Evolutionary conservation across 208 protist genomes (phyloP).

Genomic region (Wallacemonas rigidus): DNA sequence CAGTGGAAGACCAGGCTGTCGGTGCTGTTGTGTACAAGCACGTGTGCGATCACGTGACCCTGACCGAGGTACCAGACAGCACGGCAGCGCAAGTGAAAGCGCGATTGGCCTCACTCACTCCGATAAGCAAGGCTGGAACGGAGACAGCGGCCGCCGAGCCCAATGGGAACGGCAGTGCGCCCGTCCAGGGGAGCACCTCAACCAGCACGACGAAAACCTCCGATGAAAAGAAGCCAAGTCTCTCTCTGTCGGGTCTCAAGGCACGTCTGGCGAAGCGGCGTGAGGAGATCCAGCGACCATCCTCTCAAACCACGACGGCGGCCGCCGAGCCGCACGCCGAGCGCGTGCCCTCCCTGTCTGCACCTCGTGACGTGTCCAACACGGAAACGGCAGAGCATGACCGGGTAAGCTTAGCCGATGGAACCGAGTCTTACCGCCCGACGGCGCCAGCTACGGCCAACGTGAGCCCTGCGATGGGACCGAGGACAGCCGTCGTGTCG

Average conservation of each 20-base stretch:
- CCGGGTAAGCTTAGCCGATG: constrained; percentile 6
- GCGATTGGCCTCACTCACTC: constrained; percentile 21
- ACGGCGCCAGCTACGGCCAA: constrained; percentile 9
- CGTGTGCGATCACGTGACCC: constrained; percentile 20
- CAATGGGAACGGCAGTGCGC: too few relatives aligned
- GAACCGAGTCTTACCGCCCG: constrained; percentile 6
- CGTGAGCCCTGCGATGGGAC: constrained; percentile 13
- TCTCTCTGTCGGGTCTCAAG: constrained; percentile 60
- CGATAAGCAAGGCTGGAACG: not conserved
- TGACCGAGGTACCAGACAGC: constrained; percentile 23
- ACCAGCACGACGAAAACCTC: not conserved
- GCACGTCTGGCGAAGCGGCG: constrained; percentile 57
- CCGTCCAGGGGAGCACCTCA: not conserved
- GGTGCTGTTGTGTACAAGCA: constrained; percentile 10
- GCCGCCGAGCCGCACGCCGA: constrained; percentile 18
- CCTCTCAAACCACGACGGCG: constrained; percentile 21
- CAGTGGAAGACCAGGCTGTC: constrained; percentile 16
- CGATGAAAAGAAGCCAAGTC: not conserved
- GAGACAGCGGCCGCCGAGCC: not conserved
- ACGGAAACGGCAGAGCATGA: not conserved
- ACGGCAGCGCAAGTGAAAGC: constrained; percentile 27
- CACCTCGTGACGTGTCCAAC: not conserved
- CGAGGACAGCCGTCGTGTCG: not conserved
- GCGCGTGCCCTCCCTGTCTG: not conserved
- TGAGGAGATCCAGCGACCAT: constrained; percentile 46